Conservation (phyloP, 2,329 filamentous ascomycete species). For the Botryotinia calthae region DNA sequence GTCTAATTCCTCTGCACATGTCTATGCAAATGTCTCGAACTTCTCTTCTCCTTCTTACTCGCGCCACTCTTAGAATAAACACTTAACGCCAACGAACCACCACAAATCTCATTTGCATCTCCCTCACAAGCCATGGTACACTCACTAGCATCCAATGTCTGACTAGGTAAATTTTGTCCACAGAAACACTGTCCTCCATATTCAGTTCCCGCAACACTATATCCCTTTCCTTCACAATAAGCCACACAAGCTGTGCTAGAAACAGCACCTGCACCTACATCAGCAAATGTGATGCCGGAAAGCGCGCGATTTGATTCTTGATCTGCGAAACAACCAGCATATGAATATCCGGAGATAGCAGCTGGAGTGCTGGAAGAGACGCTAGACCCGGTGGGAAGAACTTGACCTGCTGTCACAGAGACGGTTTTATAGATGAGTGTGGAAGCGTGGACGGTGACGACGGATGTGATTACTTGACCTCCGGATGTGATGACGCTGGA, state of each 20-base stretch:
- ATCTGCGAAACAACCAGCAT: slow-evolving; percentile 46
- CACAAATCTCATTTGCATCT: slow-evolving; percentile 49
- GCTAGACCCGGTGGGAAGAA: slow-evolving; percentile 24
- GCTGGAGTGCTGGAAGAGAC: slow-evolving; percentile 29
- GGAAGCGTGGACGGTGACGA: slow-evolving; percentile 38
- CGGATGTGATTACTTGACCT: background rate
- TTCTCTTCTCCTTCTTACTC: background rate
- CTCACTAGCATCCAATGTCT: slow-evolving; percentile 44
- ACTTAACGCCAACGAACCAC: slow-evolving; percentile 48
- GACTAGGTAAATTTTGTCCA: slow-evolving; percentile 43
- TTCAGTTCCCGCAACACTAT: slow-evolving; percentile 49
- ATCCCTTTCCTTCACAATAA: slow-evolving; percentile 48
- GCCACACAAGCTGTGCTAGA: slow-evolving; percentile 48
- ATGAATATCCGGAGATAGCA: slow-evolving; percentile 40
- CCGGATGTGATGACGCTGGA: slow-evolving; percentile 24
- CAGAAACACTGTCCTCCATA: slow-evolving; percentile 50
- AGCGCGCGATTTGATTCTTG: slow-evolving; percentile 42
- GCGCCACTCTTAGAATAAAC: slow-evolving; percentile 37
- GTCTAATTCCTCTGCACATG: background rate
- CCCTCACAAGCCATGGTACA: slow-evolving; percentile 53
- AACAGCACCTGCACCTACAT: slow-evolving; percentile 42
- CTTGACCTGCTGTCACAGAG: slow-evolving; percentile 32
- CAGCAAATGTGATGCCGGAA: slow-evolving; percentile 42
- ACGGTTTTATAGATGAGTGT: slow-evolving; percentile 45
- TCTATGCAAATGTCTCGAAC: slow-evolving; percentile 13